Evolutionary conservation across 2,329 filamentous ascomycete genomes (phyloP).

Genomic region (Thelonectria olida): DNA sequence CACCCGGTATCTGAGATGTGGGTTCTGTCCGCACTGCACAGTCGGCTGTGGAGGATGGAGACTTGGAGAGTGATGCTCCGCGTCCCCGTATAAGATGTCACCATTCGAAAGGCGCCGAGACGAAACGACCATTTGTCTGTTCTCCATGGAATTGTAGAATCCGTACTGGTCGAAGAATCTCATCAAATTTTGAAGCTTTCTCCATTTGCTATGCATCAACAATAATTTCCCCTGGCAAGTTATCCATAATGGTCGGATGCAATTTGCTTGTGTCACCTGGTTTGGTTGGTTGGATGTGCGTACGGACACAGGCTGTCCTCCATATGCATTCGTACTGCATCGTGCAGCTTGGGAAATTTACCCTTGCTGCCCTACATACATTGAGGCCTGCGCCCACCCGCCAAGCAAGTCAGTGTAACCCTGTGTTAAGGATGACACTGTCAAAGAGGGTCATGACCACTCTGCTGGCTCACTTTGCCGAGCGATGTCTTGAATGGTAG

Average conservation of each 20-base stretch:
- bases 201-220: neutral
- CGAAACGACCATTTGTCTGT: neutral
- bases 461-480: neutral
- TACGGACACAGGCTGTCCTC: neutral
- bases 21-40: slow-evolving; percentile 19
- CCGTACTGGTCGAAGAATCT: too few species aligned
- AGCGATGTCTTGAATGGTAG: neutral
- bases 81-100: slow-evolving; percentile 16
- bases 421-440: neutral
- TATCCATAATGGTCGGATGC: neutral
- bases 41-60: slow-evolving; percentile 18
- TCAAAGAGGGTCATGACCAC: neutral
- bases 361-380: slow-evolving; percentile 6
- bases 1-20: slow-evolving; percentile 41
- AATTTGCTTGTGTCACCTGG: neutral
- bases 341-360: slow-evolving; percentile 6
- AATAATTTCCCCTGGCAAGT: neutral
- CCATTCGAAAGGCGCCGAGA: slow-evolving; percentile 6
- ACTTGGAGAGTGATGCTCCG: slow-evolving; percentile 8
- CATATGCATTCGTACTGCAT: neutral
- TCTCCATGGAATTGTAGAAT: too few species aligned
- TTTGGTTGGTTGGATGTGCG: neutral
- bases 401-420: slow-evolving; percentile 14
- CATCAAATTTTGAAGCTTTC: neutral
- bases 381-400: slow-evolving; percentile 9